These are phyloP conservation scores for Ogataea chonburiensis DNA, from an alignment of 805 yeast species.

Conservation along the genomic window DNA sequence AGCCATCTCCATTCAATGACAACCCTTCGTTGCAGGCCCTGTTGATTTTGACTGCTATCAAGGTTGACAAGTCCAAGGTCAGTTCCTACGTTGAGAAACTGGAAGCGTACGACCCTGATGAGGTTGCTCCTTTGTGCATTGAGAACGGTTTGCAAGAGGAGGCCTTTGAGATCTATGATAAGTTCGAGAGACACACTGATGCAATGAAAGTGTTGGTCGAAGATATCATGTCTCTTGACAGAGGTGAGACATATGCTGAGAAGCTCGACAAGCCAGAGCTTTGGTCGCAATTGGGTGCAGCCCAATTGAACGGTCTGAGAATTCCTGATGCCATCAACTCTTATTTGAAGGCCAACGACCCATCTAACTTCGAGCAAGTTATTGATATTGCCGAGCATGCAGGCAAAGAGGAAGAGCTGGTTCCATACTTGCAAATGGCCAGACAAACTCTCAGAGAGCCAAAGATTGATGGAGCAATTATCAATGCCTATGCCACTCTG, in stretches of 20 bases:
- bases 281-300: constrained; percentile 95
- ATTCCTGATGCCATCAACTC: constrained; percentile 90
- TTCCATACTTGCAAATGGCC: constrained; percentile 86
- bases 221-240: constrained; percentile 88
- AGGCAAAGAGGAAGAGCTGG: constrained; percentile 91
- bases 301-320: constrained; percentile 91
- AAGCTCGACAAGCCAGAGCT: constrained; percentile 80
- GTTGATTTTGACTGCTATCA: constrained; percentile 89
- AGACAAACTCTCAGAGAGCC: constrained; percentile 90
- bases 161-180: constrained; percentile 89
- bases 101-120: constrained; percentile 88
- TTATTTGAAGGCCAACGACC: constrained; percentile 88
- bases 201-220: constrained; percentile 92
- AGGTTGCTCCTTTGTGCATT: constrained; percentile 88
- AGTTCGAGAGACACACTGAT: constrained; percentile 69
- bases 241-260: constrained; percentile 92
- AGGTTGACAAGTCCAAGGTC: constrained; percentile 89
- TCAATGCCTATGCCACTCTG: constrained; percentile 80
- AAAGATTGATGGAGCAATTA: constrained; percentile 85
- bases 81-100: constrained; percentile 80
- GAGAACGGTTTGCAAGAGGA: constrained; percentile 89
- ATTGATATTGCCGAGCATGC: constrained; percentile 95
- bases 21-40: constrained; percentile 94
- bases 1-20: constrained; percentile 95
- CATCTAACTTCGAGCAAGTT: constrained; percentile 84